Evolutionary conservation across 2,329 filamentous ascomycete genomes (phyloP).

Genomic region (Aspergillus sp.): DNA sequence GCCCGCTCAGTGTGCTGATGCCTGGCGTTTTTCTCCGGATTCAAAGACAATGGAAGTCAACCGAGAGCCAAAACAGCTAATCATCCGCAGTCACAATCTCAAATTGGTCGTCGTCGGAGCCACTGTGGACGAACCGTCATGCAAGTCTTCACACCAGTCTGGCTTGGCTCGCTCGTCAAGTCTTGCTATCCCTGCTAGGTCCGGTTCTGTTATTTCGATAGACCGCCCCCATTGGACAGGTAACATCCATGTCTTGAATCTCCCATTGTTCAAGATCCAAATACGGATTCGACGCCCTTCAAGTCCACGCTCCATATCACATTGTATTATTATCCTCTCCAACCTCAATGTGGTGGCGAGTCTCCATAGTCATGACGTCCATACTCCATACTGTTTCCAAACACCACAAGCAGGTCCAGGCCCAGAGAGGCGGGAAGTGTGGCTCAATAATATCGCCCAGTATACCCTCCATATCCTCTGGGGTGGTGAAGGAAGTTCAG

Average conservation of each 20-base stretch:
- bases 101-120: background rate
- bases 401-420: background rate
- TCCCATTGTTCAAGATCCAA: background rate
- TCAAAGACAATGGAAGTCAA: constrained; percentile 10
- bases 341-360: constrained; percentile 4
- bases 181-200: background rate
- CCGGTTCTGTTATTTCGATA: background rate
- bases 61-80: background rate
- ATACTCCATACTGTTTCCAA: background rate
- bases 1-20: constrained; percentile 17
- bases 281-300: background rate
- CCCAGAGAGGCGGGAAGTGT: background rate
- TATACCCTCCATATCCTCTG: background rate
- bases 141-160: background rate
- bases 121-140: background rate
- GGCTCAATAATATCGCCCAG: background rate
- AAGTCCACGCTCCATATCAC: background rate
- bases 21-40: constrained; percentile 18
- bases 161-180: background rate
- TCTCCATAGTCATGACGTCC: constrained; percentile 5
- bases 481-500: background rate
- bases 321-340: background rate
- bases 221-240: background rate
- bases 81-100: background rate
- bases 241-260: background rate